These are phyloP conservation scores for Echeveria elegans DNA, from an alignment of 164 flowering plant species.

Conservation along the genomic window DNA sequence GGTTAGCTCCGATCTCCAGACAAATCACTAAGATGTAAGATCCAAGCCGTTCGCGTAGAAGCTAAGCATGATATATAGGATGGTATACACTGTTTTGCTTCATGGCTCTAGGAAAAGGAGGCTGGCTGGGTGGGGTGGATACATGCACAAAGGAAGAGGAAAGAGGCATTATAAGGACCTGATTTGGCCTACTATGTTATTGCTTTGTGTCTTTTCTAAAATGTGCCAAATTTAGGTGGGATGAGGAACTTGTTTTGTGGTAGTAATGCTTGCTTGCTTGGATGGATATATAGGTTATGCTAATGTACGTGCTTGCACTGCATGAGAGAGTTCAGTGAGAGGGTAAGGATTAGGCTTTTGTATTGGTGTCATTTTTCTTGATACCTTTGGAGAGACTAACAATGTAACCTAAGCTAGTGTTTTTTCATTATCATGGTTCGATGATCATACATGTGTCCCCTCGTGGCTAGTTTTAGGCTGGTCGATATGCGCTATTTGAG, in stretches of 20 bases:
- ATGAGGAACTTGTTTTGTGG: neutral
- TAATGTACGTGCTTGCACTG: neutral
- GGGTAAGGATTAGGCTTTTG: neutral
- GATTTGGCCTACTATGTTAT: slow-evolving; percentile 3
- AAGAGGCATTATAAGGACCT: slow-evolving; percentile 1
- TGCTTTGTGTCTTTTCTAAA: neutral
- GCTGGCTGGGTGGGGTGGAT: neutral
- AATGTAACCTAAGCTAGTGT: neutral
- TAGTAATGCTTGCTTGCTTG: neutral
- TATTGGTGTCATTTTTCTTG: neutral
- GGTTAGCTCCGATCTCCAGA: neutral
- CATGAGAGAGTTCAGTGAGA: neutral
- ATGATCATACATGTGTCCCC: neutral
- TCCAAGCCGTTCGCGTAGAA: neutral
- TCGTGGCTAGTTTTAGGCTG: neutral
- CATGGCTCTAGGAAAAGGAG: slow-evolving; percentile 4
- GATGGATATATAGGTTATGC: neutral
- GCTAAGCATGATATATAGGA: neutral
- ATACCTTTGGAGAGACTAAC: slow-evolving; percentile 1
- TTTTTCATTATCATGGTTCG: slow-evolving; percentile 2
- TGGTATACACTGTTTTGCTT: neutral
- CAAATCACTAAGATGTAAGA: neutral
- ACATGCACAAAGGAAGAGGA: neutral
- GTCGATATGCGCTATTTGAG: neutral
- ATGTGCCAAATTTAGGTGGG: neutral